These are phyloP conservation scores for fission yeast (Schizosaccharomyces pombe) DNA, from an alignment of 805 yeast genomes.

Conservation along the genomic window DNA sequence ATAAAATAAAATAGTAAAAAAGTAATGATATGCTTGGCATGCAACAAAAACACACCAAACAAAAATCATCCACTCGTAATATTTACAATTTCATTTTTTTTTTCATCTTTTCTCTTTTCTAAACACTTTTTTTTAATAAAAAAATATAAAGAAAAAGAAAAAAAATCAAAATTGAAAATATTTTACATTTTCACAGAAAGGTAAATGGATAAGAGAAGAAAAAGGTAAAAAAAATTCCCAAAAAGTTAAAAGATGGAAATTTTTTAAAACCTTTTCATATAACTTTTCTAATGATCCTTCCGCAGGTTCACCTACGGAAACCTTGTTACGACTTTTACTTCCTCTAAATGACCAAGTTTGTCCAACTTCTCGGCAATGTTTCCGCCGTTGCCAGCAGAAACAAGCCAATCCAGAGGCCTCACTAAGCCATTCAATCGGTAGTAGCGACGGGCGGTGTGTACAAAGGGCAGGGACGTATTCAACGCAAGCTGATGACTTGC, in stretches of 20 bases:
- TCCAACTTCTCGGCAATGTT: slow-evolving; percentile 10
- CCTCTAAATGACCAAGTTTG: slow-evolving; percentile 25
- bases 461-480: slow-evolving; percentile 26
- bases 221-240: no score
- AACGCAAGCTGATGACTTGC: slow-evolving; percentile 25
- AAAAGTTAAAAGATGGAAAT: background rate
- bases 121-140: no score
- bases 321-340: slow-evolving; percentile 24
- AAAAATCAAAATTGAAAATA: no score
- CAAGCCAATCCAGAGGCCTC: slow-evolving; percentile 20
- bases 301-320: slow-evolving; percentile 23
- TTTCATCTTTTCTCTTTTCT: no score
- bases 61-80: no score
- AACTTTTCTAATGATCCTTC: slow-evolving; percentile 18
- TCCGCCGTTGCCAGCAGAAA: slow-evolving; percentile 17
- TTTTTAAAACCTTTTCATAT: background rate
- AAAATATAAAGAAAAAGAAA: no score
- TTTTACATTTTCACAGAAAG: no score
- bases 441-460: slow-evolving; percentile 24
- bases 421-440: slow-evolving; percentile 25
- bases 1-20: no score
- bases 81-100: no score
- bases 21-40: no score
- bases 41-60: no score
- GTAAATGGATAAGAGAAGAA: no score